A percentile compares a stretch with the other conserved stretches of the same genome.
These are phyloP conservation scores for Phytophthora meadii DNA, from an alignment of 352 stramenopile genomes.

Conservation along the genomic window DNA sequence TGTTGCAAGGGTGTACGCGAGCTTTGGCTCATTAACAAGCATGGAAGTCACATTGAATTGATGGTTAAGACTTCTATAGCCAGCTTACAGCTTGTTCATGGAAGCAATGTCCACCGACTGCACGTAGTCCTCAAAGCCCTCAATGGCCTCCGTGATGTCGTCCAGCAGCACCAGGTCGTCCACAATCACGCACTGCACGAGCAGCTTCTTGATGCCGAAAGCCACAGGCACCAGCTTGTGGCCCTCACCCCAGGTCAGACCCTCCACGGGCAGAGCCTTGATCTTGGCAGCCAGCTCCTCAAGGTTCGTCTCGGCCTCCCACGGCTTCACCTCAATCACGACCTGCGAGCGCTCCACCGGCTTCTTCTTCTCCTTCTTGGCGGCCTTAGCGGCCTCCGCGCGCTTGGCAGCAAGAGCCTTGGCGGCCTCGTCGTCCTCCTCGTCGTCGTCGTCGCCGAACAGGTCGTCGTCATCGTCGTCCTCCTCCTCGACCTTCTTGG, in stretches of 20 bases:
- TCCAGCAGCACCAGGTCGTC: conserved; percentile 83
- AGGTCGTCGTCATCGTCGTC: conserved; percentile 59
- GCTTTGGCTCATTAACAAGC: conserved; percentile 1
- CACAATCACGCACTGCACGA: conserved; percentile 86
- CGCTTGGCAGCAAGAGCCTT: conserved; percentile 61
- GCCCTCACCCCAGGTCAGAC: conserved; percentile 79
- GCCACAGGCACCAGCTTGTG: conserved; percentile 87
- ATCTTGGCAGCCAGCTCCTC: conserved; percentile 78
- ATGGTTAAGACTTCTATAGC: not conserved
- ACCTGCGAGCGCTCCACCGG: conserved; percentile 68
- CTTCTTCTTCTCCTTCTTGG: conserved; percentile 79
- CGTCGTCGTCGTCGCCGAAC: conserved; percentile 66
- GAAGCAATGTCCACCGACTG: conserved; percentile 87
- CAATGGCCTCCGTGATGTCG: conserved; percentile 86
- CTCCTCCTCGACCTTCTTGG: conserved; percentile 48
- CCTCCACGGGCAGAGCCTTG: conserved; percentile 75
- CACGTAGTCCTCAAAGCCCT: conserved; percentile 84
- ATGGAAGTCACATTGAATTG: conserved; percentile 16
- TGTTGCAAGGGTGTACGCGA: too few species aligned
- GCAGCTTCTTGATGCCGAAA: conserved; percentile 89
- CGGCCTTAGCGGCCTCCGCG: conserved; percentile 57
- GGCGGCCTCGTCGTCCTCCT: conserved; percentile 65
- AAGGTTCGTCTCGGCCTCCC: conserved; percentile 82
- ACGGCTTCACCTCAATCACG: conserved; percentile 76
- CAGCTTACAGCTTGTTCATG: conserved; percentile 89